Evolutionary conservation across 140 eudicot species (phyloP), one percentile per base, ranked within the genome.

Genomic region (Stevia rebaudiana): DNA sequence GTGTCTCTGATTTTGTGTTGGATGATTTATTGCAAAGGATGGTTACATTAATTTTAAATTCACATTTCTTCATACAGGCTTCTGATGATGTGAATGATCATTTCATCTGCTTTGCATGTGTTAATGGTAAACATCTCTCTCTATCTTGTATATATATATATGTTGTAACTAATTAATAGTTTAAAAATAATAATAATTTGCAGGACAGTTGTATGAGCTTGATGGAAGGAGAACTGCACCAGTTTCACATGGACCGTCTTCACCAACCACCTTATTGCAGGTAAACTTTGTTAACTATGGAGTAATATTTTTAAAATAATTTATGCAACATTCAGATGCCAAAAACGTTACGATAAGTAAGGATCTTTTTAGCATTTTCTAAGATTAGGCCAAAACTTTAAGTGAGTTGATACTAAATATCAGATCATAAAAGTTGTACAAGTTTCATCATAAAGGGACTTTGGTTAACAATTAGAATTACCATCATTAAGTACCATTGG

Each of bases 181-280:
- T 54, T 54, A 31, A 17, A 1, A 63, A 62, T 31, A 47, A 18
- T 6, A 23, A 46, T 56, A 31, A 42, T 61, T 62, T 68, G 51
- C 55, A 92, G 98, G 96, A 58, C 71, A 79, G 78, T 75, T 92
- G 5, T 92, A 81, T 69, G 98, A 92, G 85, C 96, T 92, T 62
- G 98, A 92, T 76, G 98, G 96, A 72, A 81, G 96, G 84, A 85
- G 75, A 78, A 69, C 85, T 6, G 85, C 84, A 31, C 96, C 98
- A 22, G 47, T 88, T 56, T 79, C 94, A 56, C 98, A 92, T 66
- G 98, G 95, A 36, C 77, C 82, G 53, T 88, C 98, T 57, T 83
- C 98, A 22, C 79, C 90, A 35, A 63, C 50, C 76, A 92, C 72
- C 65, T 54, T 88, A 63, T 76, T 88, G 68, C 82, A 67, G 95